Evolutionary conservation across 768 basidiomycete species (phyloP).

Genomic region (Vishniacozyma victoriae): DNA sequence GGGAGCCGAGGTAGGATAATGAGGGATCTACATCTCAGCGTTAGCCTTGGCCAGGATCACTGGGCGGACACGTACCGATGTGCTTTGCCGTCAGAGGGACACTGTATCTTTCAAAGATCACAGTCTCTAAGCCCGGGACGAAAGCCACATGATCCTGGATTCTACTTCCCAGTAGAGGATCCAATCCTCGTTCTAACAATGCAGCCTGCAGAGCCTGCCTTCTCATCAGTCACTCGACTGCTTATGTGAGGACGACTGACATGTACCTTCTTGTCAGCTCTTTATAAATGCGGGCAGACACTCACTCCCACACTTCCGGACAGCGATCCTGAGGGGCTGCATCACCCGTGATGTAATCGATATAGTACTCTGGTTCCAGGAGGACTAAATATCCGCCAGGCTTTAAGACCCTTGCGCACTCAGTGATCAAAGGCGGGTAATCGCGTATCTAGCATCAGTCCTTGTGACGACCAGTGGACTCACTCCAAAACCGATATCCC

Average conservation of each 20-base stretch:
- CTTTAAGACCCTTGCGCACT: conserved; percentile 6
- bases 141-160: too few relatives aligned
- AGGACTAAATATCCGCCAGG: conserved; percentile 12
- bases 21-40: too few relatives aligned
- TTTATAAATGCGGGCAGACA: neutral
- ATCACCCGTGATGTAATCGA: neutral
- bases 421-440: conserved; percentile 3
- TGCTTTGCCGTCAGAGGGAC: too few relatives aligned
- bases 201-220: conserved; percentile 5
- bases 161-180: conserved; percentile 11
- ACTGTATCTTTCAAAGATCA: too few relatives aligned
- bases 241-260: neutral
- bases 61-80: too few relatives aligned
- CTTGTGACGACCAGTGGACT: neutral
- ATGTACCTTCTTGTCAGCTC: neutral
- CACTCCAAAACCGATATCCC: conserved; percentile 13
- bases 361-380: conserved; percentile 6
- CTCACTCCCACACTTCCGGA: conserved; percentile 8
- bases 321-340: conserved; percentile 6
- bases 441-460: conserved; percentile 8
- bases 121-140: too few relatives aligned
- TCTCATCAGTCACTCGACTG: neutral
- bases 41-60: too few relatives aligned
- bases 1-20: too few relatives aligned
- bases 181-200: conserved; percentile 5